Evolutionary conservation across 768 basidiomycete species (phyloP), one percentile per base, ranked within the genome.

Genomic region (Auriscalpium vulgare): DNA sequence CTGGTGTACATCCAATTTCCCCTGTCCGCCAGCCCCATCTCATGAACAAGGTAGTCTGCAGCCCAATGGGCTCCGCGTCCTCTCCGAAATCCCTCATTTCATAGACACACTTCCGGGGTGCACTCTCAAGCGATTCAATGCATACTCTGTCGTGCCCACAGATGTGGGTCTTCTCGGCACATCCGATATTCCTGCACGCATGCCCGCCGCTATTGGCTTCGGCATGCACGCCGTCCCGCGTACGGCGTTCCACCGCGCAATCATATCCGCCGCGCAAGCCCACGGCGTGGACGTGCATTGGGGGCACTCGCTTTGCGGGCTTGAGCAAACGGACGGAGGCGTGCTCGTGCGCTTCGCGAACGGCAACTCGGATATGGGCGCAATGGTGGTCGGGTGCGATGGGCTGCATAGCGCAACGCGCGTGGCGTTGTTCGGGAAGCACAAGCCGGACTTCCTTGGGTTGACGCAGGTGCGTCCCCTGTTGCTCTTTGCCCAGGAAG

Each of bases 381-480:
- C 69, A 55, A 70, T 78, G 51, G 68, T 76, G 4, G 67, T 76
- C 9, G 76, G 75, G 19, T 75, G 74, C 61, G 76, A 78, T 54
- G 76, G 76, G 10, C 63, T 78, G 56, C 76, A 77, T 58, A 73
- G 73, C 58, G 68, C 63, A 51, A 74, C 75, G 10, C 67, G 76
- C 2, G 60, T 58, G 17, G 59, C 66, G 10, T 62, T 77, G 13
- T 75, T 75, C 53, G 75, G 75, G 1, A 60, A 68, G 48, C 69
- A 72, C 48, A 54, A 61, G 21, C 65, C 71, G 8, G 50, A 63
- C n/a, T 77, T 70, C 59, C 73, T 72, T 10, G 75, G 75, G 1
- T 61, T 75, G 21, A 69, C 66, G 2, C 73, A 75, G 67, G 74
- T 73, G 36, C 34, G 65, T 51, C 8, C 11, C 19, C 53, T 59